A percentile compares a stretch with the other conserved stretches of the same genome.
phyloP scores from a whole-genome alignment of 805 yeast genomes.

The Candida chauliodis region DNA sequence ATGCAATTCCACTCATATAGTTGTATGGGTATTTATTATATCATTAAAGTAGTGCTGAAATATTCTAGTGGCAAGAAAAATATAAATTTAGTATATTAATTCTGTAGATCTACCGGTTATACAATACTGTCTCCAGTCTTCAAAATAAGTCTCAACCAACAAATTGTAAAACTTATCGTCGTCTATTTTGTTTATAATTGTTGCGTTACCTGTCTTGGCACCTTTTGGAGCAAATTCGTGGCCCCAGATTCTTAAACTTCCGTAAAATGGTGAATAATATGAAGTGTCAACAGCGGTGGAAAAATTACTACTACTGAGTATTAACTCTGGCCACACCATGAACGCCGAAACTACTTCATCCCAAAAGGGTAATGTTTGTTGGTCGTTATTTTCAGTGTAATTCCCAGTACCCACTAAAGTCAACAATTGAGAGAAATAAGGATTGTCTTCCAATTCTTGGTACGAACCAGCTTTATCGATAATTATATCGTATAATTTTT shows the following conservation, averaged over 20 bases:
- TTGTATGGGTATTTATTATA: background rate
- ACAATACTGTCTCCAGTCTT: constrained; percentile 39
- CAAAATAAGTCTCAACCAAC: constrained; percentile 28
- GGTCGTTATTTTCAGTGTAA: constrained; percentile 23
- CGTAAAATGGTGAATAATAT: constrained; percentile 41
- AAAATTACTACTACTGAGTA: constrained; percentile 25
- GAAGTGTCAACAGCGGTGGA: constrained; percentile 36
- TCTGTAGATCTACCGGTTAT: constrained; percentile 8
- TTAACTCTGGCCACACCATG: constrained; percentile 34
- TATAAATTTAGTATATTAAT: constrained; percentile 8
- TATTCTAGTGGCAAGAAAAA: no score
- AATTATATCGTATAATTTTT: constrained; percentile 29
- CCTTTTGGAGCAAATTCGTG: constrained; percentile 34
- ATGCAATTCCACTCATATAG: constrained; percentile 70
- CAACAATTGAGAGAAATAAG: constrained; percentile 25
- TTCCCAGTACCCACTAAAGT: constrained; percentile 34
- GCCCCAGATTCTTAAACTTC: constrained; percentile 36
- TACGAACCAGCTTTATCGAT: constrained; percentile 34
- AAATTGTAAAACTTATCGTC: constrained; percentile 25
- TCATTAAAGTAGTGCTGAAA: no score
- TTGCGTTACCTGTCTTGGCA: constrained; percentile 32
- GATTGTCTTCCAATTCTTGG: constrained; percentile 21
- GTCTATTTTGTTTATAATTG: constrained; percentile 29
- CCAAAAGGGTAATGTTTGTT: constrained; percentile 39
- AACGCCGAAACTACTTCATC: constrained; percentile 39